Evolutionary conservation across 2,329 filamentous ascomycete species (phyloP), one percentile per base, ranked within the genome.

Genomic region (Dactylellina leptospora): DNA sequence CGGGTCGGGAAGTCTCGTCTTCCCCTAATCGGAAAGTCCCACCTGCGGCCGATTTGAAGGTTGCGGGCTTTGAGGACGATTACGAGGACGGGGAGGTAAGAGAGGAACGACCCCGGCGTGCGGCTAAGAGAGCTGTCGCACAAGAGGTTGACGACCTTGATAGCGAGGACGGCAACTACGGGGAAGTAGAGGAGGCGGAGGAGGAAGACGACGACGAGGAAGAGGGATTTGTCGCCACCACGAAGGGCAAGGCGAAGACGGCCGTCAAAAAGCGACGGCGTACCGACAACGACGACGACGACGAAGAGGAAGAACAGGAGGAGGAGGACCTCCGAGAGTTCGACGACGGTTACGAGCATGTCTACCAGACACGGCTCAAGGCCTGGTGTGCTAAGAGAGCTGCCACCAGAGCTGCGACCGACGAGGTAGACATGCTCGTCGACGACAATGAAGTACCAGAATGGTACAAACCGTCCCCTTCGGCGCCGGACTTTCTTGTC

Each of bases 381-480:
- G 86, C 86, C 60, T 99, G 95, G 95, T 89, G 50, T 83, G 90
- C 81, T 79, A 75, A 81, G 81, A 75, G 79, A 81, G 66, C 77
- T 75, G 58, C 76, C 76, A 54, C 77, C 82, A 58, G 79, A 45
- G 64, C 9, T 28, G 28, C 36, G 1, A 10, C 11, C 9, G 51
- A 8, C 1, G 54, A 47, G 36, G 38, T 27, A 80, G 51, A 77
- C 75, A 77, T 79, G 2, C 81, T 79, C 6, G 78, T 81, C 9
- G 81, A 83, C 3, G 81, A 82, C 13, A 80, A 80, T 1, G 80
- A 82, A 3, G 80, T 83, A 13, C 83, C 84, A 30, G 89, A 99
- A 80, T 96, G 92, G 88, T 87, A 91, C 75, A 89, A 91, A 77
- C 91, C 92, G 3, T 92, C 96, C 75, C 96, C 95, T 0, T 91